Percentiles rank a stretch among this genome's conserved stretches.
phyloP scores from a whole-genome alignment of 441 rosid species.

The Adansonia gregorii region DNA sequence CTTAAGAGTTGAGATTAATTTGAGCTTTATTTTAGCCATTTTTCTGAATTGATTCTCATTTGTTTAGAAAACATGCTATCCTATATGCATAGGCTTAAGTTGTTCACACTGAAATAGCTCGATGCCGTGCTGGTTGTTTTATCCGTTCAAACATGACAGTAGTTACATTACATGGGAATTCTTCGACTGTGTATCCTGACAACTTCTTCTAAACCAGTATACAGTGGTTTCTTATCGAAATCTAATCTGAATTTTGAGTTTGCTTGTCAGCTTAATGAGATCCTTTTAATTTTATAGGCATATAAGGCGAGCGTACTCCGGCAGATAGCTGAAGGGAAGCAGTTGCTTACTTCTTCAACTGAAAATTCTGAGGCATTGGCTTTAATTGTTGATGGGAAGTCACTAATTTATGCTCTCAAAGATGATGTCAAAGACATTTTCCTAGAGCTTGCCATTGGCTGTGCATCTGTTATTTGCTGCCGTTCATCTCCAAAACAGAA shows the following conservation, averaged over 20 bases:
- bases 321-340: conserved; percentile 63
- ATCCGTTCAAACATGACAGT: neutral
- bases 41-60: neutral
- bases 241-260: neutral
- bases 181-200: neutral
- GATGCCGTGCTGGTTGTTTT: neutral
- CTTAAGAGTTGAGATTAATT: neutral
- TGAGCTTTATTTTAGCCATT: neutral
- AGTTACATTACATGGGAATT: neutral
- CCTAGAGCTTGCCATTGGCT: conserved; percentile 80
- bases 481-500: conserved; percentile 99
- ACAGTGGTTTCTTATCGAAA: neutral
- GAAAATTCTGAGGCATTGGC: conserved; percentile 72
- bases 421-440: conserved; percentile 67
- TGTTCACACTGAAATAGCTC: neutral
- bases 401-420: conserved; percentile 77
- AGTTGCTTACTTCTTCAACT: conserved; percentile 48
- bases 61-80: too few species aligned
- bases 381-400: conserved; percentile 86
- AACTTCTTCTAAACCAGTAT: neutral
- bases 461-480: conserved; percentile 97
- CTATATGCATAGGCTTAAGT: too few species aligned
- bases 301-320: conserved; percentile 58
- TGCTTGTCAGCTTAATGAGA: conserved; percentile 20
- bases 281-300: conserved; percentile 50